phyloP scores from a whole-genome alignment of 306 rosid genomes.

The Aeschynomene evenia region DNA sequence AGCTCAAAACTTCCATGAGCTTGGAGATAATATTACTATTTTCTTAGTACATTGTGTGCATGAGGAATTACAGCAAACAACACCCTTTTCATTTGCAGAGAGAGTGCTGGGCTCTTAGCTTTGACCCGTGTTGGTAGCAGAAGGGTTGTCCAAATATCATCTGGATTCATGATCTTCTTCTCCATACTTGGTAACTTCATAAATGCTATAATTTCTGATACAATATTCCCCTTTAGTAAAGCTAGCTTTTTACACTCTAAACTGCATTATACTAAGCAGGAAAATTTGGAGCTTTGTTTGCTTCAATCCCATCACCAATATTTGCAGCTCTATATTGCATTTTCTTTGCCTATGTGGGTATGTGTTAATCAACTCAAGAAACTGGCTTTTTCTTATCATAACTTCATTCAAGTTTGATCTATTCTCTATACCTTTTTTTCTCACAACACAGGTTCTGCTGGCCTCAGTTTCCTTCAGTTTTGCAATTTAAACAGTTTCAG shows the following conservation, averaged over 20 bases:
- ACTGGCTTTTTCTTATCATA: neutral
- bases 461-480: constrained; percentile 83
- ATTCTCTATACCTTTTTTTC: neutral
- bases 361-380: constrained; percentile 34
- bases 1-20: constrained; percentile 26
- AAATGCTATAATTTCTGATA: neutral
- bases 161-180: constrained; percentile 94
- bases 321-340: constrained; percentile 81
- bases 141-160: constrained; percentile 91
- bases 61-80: neutral
- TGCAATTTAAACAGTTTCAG: constrained; percentile 91
- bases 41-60: neutral
- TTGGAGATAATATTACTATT: neutral
- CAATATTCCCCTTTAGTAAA: neutral
- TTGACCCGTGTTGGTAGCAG: constrained; percentile 92
- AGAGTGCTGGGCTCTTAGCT: constrained; percentile 87
- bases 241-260: constrained; percentile 7
- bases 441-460: constrained; percentile 77
- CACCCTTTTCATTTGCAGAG: constrained; percentile 43
- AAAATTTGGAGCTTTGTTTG: constrained; percentile 93
- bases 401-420: constrained; percentile 16
- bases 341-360: constrained; percentile 95
- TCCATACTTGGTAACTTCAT: constrained; percentile 71
- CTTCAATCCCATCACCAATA: constrained; percentile 86
- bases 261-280: constrained; percentile 45